A percentile compares a stretch with the other conserved stretches of the same genome.
Evolutionary conservation across 495 filamentous ascomycete species (phyloP).

Genomic region (Chaetomium fimeti): DNA sequence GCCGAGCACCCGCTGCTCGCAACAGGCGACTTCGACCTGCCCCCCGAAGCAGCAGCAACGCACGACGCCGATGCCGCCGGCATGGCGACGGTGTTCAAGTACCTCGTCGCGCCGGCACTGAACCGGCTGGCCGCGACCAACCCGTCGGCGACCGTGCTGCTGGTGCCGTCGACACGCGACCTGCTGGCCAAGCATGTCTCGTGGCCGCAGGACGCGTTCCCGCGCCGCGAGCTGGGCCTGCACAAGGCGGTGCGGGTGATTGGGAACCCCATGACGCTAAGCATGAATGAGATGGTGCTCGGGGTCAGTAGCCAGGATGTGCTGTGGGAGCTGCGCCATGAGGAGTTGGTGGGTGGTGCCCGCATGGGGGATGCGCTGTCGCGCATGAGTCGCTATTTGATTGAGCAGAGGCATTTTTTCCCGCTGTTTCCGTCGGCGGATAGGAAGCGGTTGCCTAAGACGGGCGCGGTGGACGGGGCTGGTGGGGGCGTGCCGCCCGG

Average conservation of each 20-base stretch:
- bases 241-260: slow-evolving; percentile 73
- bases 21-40: slow-evolving; percentile 86
- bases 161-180: slow-evolving; percentile 87
- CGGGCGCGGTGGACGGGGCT: slow-evolving; percentile 48
- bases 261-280: slow-evolving; percentile 83
- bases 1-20: slow-evolving; percentile 86
- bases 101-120: slow-evolving; percentile 68
- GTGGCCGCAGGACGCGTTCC: slow-evolving; percentile 85
- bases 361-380: slow-evolving; percentile 61
- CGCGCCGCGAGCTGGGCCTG: slow-evolving; percentile 65
- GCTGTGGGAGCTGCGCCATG: slow-evolving; percentile 71
- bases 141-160: slow-evolving; percentile 73
- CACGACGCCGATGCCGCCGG: slow-evolving; percentile 74
- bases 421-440: slow-evolving; percentile 80
- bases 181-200: slow-evolving; percentile 76
- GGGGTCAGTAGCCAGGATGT: slow-evolving; percentile 81
- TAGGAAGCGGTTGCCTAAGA: slow-evolving; percentile 63
- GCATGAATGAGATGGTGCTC: slow-evolving; percentile 77
- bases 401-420: slow-evolving; percentile 87
- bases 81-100: slow-evolving; percentile 77
- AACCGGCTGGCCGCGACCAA: slow-evolving; percentile 62
- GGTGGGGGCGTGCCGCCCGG: slow-evolving; percentile 63
- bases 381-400: slow-evolving; percentile 65
- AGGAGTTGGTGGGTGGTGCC: slow-evolving; percentile 63
- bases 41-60: slow-evolving; percentile 59